Evolutionary conservation across 495 filamentous ascomycete genomes (phyloP), one percentile per base, ranked within the genome.

Genomic region (Thozetella sp.): DNA sequence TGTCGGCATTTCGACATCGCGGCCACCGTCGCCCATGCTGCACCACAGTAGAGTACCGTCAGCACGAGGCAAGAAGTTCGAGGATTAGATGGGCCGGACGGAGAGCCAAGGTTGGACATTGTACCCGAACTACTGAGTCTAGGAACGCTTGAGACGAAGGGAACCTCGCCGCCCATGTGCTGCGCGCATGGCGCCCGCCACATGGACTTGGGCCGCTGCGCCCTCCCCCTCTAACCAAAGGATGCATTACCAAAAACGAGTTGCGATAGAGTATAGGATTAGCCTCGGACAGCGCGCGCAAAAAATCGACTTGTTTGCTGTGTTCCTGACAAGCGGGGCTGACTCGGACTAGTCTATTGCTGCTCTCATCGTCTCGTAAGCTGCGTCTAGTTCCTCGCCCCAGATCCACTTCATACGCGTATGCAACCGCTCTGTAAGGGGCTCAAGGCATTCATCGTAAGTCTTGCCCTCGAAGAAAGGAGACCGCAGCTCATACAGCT

Each of bases 11-110:
- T 88, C 88, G 3, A 84, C 87, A 0, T 92, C 89, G 11, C 76
- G 90, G 46, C 90, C 90, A 0, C 72, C 81, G 1, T 90, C 89
- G 25, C 90, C 90, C 20, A 78, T 87, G 50, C 66, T 69, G 45
- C 73, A 79, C 67, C 79, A 86, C 50, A 69, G 70, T 22, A 75
- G 88, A 57, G 69, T 77, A 15, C 67, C 74, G 22, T 76, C 71
- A 15, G 67, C 72, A 23, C 68, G 72, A 46, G 72, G 71, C 10
- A 77, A 74, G 66, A 70, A 62, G 25, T 65, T 63, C 22, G 74
- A 79, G 26, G 75, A 77, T 55, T 80, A 71, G 65, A 45, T 12
- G 12, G n/a, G n/a, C n/a, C 3, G 30, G 63, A 34, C 57, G 56
- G 56, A 54, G 63, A 63, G 60, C 60, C 60, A 37, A 66, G 51